Evolutionary conservation across 176 grass and related monocot species (phyloP).

Genomic region (Stipa capillata): DNA sequence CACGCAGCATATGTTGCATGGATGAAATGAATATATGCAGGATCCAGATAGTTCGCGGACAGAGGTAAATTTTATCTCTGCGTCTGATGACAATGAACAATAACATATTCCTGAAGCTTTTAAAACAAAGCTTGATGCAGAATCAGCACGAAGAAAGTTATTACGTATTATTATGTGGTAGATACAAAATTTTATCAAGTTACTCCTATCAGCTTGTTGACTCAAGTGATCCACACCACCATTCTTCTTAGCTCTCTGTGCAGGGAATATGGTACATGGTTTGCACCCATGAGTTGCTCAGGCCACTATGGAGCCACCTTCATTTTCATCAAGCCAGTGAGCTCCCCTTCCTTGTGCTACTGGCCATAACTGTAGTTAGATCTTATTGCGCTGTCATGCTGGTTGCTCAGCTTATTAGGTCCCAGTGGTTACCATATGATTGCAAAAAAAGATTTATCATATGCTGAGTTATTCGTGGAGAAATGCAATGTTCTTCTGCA

Average conservation of each 20-base stretch:
- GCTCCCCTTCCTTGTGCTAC: background rate
- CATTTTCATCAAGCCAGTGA: background rate
- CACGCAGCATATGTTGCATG: background rate
- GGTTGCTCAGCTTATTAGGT: background rate
- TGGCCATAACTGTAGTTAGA: background rate
- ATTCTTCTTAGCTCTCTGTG: background rate
- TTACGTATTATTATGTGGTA: background rate
- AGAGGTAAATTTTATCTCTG: background rate
- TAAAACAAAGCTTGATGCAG: background rate
- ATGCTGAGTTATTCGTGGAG: background rate
- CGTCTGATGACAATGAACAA: too few relatives aligned
- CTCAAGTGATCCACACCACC: background rate
- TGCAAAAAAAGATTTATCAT: background rate
- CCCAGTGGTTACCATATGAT: background rate
- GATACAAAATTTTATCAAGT: background rate
- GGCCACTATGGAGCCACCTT: background rate
- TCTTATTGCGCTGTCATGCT: slow-evolving; percentile 3
- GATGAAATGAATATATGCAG: background rate
- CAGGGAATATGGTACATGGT: too few relatives aligned
- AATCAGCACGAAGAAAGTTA: background rate
- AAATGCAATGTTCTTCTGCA: background rate
- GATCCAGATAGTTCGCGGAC: background rate
- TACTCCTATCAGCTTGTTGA: background rate
- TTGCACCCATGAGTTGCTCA: background rate
- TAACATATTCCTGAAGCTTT: background rate